Percentiles rank a stretch among this genome's conserved stretches.
Conservation (phyloP, 192 early-diverging fungal genomes). For the Backusella psychrophila region DNA sequence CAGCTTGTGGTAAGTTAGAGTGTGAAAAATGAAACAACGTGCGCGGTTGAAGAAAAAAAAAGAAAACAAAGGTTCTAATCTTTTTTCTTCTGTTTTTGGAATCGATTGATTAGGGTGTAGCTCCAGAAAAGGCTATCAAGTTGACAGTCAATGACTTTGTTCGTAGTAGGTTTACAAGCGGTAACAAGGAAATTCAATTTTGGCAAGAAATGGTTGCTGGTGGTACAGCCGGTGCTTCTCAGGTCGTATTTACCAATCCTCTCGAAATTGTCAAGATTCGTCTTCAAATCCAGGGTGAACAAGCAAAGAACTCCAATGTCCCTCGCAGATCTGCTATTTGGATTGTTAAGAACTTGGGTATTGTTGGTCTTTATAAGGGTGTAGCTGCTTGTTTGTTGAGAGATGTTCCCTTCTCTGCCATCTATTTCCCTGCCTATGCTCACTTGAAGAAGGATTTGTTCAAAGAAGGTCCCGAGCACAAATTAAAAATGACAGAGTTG, state of each 20-base stretch:
- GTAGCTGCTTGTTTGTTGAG: slow-evolving; percentile 90
- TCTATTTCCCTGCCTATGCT: slow-evolving; percentile 97
- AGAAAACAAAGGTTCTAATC: not conserved
- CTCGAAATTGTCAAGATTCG: slow-evolving; percentile 99
- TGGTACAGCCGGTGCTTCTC: slow-evolving; percentile 80
- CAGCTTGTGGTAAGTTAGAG: slow-evolving; percentile 75
- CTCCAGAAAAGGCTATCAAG: slow-evolving; percentile 98
- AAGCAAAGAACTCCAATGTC: slow-evolving; percentile 49
- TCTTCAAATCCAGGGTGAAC: slow-evolving; percentile 85
- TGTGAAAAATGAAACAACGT: slow-evolving; percentile 17
- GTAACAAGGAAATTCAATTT: slow-evolving; percentile 74
- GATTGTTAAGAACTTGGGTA: slow-evolving; percentile 87
- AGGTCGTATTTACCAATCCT: slow-evolving; percentile 95
- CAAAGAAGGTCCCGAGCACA: slow-evolving; percentile 76
- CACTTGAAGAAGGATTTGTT: slow-evolving; percentile 95
- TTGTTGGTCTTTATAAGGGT: slow-evolving; percentile 94
- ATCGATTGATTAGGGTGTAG: slow-evolving; percentile 63
- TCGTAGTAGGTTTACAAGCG: slow-evolving; percentile 59
- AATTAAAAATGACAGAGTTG: slow-evolving; percentile 63
- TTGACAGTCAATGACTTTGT: slow-evolving; percentile 95
- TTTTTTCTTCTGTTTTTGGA: not conserved
- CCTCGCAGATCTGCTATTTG: slow-evolving; percentile 75
- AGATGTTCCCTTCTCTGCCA: slow-evolving; percentile 96
- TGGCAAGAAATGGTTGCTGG: slow-evolving; percentile 85
- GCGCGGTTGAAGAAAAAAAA: not conserved